Evolutionary conservation across 2,329 filamentous ascomycete species (phyloP), one percentile per base, ranked within the genome.

Genomic region (Conoideocrella luteorostrata): DNA sequence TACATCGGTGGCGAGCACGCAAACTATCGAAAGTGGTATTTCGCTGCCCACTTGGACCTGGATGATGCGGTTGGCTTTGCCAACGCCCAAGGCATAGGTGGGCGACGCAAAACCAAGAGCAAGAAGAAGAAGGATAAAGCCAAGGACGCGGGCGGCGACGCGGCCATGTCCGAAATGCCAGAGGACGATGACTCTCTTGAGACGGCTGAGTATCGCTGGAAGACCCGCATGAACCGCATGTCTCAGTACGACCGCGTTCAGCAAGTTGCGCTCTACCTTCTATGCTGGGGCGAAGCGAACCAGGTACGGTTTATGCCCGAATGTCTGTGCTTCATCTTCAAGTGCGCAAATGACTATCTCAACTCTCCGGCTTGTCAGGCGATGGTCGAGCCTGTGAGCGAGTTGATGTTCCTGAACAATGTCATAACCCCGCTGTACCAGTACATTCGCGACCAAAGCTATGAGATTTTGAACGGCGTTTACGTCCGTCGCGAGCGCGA

Each of bases 171-270:
- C 0, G 87, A 96, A 56, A 86, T 91, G 17, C 72, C 96, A 22
- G 91, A 97, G 62, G 93, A 93, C 7, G 93, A 98, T 60, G 94
- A 96, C 71, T 96, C 90, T 54, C 73, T 98, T 26, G 93, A 98
- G 65, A 93, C 93, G 32, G 93, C 93, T 1, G 91, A 97, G 65
- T 98, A 91, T 66, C 82, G 93, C 48, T 98, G 93, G 93, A 98
- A 97, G 74, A 95, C 90, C 1, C 84, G 90, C 45, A 98, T 98
- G 93, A 98, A 98, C 72, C 84, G 88, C 56, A 98, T 98, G 93
- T 98, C 93, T 2, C 93, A 98, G 68, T 90, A 97, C 60, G 93
- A 98, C 53, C 84, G 93, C 46, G 82, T 94, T 35, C 87, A 93
- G 24, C 93, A 98, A 65, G 70, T 98, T 41, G 93, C 90, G 4